Conservation (phyloP, 257 asterid species). For the Solanum dulcamara region DNA sequence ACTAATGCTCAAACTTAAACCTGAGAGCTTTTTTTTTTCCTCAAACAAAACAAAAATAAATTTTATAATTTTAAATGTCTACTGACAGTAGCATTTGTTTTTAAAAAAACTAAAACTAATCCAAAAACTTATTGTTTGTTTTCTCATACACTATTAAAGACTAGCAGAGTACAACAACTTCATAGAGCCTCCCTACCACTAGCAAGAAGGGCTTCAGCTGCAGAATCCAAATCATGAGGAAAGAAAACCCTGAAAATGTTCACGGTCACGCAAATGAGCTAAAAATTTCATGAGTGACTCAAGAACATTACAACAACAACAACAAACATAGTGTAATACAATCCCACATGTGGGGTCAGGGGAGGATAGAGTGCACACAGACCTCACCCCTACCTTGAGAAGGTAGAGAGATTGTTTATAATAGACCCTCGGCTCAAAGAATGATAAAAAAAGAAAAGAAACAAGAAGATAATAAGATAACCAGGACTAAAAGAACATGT, state of each 20-base stretch:
- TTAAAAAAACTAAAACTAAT: neutral
- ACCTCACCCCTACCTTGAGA: neutral
- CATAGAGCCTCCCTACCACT: slow-evolving; percentile 20
- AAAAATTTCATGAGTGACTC: neutral
- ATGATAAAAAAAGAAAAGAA: neutral
- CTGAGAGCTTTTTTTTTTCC: neutral
- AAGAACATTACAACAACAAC: neutral
- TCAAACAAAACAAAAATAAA: neutral
- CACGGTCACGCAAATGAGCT: neutral
- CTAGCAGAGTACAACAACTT: neutral
- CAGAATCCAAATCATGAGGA: slow-evolving; percentile 77
- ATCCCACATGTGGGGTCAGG: neutral
- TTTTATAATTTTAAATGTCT: too few species aligned
- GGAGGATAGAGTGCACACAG: neutral
- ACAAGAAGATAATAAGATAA: neutral
- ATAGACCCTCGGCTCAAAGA: neutral
- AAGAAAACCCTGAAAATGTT: slow-evolving; percentile 59
- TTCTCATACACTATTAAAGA: neutral
- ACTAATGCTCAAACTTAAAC: neutral
- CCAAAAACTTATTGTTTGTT: neutral
- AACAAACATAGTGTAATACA: neutral
- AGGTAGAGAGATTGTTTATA: neutral
- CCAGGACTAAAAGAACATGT: neutral
- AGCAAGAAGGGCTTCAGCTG: slow-evolving; percentile 72
- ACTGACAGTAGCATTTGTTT: neutral